These are phyloP conservation scores for Wickerhamiella kazuoi DNA, from an alignment of 805 yeast species.

Conservation along the genomic window DNA sequence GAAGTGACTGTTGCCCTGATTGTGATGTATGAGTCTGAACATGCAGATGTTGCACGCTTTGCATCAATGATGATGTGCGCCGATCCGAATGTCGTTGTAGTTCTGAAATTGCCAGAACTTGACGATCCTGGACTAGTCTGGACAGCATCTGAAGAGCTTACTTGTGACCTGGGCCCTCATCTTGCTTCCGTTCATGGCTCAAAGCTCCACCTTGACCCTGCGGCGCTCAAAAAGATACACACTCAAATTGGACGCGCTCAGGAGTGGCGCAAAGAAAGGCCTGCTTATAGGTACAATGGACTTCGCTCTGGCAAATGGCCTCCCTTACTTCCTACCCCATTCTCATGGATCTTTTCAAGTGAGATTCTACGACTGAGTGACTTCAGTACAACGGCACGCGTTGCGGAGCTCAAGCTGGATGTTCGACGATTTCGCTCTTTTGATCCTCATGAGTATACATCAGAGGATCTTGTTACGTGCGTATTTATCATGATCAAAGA, in stretches of 20 bases:
- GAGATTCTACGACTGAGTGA: not conserved
- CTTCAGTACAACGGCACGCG: not conserved
- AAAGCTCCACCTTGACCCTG: not conserved
- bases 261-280: not conserved
- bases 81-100: not conserved
- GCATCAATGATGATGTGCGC: not conserved
- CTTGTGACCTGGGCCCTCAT: not conserved
- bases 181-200: not conserved
- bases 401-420: not conserved
- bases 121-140: not conserved
- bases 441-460: conserved; percentile 45
- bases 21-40: not conserved
- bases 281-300: not conserved
- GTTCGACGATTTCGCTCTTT: conserved; percentile 34
- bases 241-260: not conserved
- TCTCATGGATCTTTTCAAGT: not conserved
- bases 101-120: not conserved
- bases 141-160: not conserved
- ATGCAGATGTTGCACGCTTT: not conserved
- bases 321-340: not conserved
- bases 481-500: conserved; percentile 37
- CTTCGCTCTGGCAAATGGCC: not conserved
- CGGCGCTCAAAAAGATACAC: not conserved
- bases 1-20: not conserved
- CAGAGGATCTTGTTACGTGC: conserved; percentile 49